Conservation (phyloP, 306 rosid species). For the Quercus bicolor region DNA sequence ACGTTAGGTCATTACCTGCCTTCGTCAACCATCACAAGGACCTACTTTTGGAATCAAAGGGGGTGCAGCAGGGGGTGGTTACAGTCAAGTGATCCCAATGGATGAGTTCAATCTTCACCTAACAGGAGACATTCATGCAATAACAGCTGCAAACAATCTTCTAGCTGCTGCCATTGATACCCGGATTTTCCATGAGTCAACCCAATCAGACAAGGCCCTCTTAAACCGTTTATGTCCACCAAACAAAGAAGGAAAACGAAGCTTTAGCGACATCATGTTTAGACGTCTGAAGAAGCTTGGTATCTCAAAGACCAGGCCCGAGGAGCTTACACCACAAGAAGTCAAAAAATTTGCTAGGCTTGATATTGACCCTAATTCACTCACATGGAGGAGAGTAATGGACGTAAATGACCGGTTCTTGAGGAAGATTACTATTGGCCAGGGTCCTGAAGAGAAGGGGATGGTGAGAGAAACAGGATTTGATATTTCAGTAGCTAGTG, state of each 20-base stretch:
- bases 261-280: constrained; percentile 72
- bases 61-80: constrained; percentile 99
- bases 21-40: constrained; percentile 99
- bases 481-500: constrained; percentile 98
- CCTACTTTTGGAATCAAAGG: constrained; percentile 99
- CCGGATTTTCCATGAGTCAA: constrained; percentile 82
- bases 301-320: constrained; percentile 79
- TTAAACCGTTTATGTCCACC: constrained; percentile 89
- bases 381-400: constrained; percentile 99
- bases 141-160: constrained; percentile 96
- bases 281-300: constrained; percentile 77
- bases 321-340: constrained; percentile 84
- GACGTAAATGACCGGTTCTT: constrained; percentile 90
- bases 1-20: constrained; percentile 80
- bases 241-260: constrained; percentile 85
- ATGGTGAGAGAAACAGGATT: constrained; percentile 97
- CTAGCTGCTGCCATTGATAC: constrained; percentile 98
- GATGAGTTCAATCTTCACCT: constrained; percentile 99
- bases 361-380: constrained; percentile 76
- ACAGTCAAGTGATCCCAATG: constrained; percentile 99
- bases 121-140: constrained; percentile 97
- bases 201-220: constrained; percentile 94
- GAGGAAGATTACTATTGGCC: constrained; percentile 87
- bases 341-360: constrained; percentile 85
- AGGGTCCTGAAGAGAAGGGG: constrained; percentile 97